phyloP scores from a whole-genome alignment of 345 rosid genomes.

The Gossypium bickii region DNA sequence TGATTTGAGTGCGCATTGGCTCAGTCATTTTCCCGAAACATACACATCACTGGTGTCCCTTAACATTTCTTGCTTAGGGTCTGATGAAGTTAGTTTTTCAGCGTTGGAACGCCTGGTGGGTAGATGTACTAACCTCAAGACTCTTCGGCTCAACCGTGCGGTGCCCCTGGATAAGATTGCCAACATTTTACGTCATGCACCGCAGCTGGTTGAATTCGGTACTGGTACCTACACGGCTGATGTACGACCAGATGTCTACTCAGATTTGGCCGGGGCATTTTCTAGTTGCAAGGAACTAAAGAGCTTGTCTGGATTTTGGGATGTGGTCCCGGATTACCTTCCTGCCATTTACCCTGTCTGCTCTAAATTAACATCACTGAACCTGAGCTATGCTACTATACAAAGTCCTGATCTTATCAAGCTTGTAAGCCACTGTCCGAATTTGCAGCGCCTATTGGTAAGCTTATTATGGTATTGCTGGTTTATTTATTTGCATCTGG shows the following conservation, averaged over 20 bases:
- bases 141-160: constrained; percentile 64
- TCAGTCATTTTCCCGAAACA: constrained; percentile 74
- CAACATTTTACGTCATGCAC: constrained; percentile 62
- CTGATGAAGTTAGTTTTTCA: constrained; percentile 62
- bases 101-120: constrained; percentile 77
- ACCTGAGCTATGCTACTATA: constrained; percentile 79
- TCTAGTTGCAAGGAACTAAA: constrained; percentile 63
- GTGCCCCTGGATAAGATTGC: constrained; percentile 68
- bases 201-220: constrained; percentile 82
- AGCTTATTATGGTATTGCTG: constrained; percentile 11
- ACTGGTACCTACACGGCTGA: constrained; percentile 67
- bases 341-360: constrained; percentile 72
- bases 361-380: constrained; percentile 64
- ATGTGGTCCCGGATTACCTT: constrained; percentile 70
- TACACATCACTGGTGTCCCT: constrained; percentile 77
- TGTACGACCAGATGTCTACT: constrained; percentile 41
- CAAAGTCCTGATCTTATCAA: constrained; percentile 60
- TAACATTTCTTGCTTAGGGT: constrained; percentile 72
- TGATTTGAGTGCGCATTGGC: constrained; percentile 87
- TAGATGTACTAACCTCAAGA: constrained; percentile 62
- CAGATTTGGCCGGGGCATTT: constrained; percentile 52
- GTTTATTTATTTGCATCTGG: neutral
- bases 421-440: constrained; percentile 63
- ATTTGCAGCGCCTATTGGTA: constrained; percentile 82
- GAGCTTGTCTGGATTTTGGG: constrained; percentile 89